Base-by-base conservation (phyloP, 2,329 filamentous ascomycete species). In the Xenoacremonium recifei region DNA sequence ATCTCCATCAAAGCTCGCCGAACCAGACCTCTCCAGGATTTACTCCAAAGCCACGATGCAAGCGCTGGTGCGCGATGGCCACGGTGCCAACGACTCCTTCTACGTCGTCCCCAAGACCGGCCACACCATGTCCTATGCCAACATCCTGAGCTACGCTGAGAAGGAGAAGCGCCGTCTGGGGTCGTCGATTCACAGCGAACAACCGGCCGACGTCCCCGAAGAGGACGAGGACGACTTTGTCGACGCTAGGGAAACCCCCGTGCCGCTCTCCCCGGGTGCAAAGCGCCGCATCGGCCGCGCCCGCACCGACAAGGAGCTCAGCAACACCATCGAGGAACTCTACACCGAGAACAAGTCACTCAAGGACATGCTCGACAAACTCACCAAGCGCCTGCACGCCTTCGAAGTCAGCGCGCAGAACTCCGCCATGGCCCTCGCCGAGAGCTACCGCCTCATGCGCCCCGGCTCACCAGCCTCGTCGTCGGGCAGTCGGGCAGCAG, bases 381-480 rank as follows among this genome's bases (percentile, higher is more conserved):
- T 96, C 25, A 88, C 87, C 48, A 88, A 86, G 55, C 82, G 92
- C 1, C 77, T 99, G n/a, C 87, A 93, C 57, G 86, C 90, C 48
- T 99, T 96, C 69, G 92, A 99, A 66, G 84, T 89, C 29, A 91
- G 89, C 55, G 89, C 90, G 0, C 93, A 97, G 66, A 89, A 85
- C 49, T 91, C 87, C 27, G 88, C 86, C 39, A 80, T 91, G 67
- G 89, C 89, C 3, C 77, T 97, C 23, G 88, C 91, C 12, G 89
- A 96, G 62, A 95, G 89, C 53, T 83, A 82, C 61, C 72, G 80
- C n/a, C 63, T 84, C 5, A 77, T 80, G 66, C 70, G 76, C 12
- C 77, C 79, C 2, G 71, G 72, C 4, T 82, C 79, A 27, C 79
- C 80, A 2, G 55, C 63, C 48, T 49, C 72, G 30, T 48, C 61